These are phyloP conservation scores for Colletotrichum sp. DNA, from an alignment of 2,329 filamentous ascomycete species.

Conservation along the genomic window DNA sequence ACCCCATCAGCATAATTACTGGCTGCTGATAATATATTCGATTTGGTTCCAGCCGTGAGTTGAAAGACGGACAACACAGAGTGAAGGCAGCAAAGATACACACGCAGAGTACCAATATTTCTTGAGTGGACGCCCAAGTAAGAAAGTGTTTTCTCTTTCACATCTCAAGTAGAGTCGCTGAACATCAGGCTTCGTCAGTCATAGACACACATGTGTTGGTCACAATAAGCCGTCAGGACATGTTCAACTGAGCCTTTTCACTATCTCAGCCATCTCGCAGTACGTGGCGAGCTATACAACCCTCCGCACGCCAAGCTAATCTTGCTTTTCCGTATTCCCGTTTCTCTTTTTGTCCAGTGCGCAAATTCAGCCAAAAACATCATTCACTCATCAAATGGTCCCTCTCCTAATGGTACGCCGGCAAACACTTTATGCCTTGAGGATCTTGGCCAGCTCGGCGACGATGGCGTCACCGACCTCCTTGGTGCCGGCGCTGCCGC, in stretches of 20 bases:
- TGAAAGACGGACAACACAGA: accelerated
- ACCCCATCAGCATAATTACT: too few relatives aligned
- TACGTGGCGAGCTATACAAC: slow-evolving; percentile 1
- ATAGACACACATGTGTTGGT: not conserved
- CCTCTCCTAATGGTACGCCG: not conserved
- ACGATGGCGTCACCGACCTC: slow-evolving; percentile 73
- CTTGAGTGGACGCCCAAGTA: too few relatives aligned
- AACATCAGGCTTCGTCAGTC: not conserved
- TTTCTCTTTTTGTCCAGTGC: not conserved
- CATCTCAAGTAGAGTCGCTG: not conserved
- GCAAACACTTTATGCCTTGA: slow-evolving; percentile 46
- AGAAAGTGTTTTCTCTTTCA: too few relatives aligned
- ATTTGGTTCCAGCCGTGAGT: too few relatives aligned
- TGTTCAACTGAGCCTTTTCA: not conserved
- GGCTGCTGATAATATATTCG: too few relatives aligned
- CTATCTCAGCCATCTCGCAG: not conserved
- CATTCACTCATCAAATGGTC: not conserved
- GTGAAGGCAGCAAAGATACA: too few relatives aligned
- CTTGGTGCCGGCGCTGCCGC: slow-evolving; percentile 73
- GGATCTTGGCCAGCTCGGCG: slow-evolving; percentile 72
- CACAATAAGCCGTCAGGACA: not conserved
- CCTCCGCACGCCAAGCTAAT: not conserved
- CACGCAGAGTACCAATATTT: too few relatives aligned
- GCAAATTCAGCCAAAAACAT: not conserved
- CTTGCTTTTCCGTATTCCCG: not conserved